These are phyloP conservation scores for Collybiopsis luxurians DNA, from an alignment of 768 basidiomycete species.

Conservation along the genomic window DNA sequence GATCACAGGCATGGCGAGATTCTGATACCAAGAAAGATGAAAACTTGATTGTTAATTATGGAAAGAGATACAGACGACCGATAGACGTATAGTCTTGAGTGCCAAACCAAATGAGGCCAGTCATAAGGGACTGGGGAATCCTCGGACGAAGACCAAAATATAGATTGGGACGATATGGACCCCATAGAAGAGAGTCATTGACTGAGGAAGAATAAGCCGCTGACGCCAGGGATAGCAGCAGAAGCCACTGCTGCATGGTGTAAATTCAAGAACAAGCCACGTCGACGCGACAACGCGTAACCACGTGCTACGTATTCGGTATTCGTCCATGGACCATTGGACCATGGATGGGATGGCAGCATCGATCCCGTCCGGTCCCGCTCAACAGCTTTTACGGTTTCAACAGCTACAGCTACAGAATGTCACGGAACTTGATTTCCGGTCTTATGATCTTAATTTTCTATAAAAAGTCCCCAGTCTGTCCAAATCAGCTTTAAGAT, in stretches of 20 bases:
- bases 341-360: no score
- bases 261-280: no score
- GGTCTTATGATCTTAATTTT: no score
- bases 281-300: neutral
- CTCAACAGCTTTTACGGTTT: neutral
- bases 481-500: no score
- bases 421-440: no score
- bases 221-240: constrained; percentile 44
- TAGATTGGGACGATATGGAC: constrained; percentile 87
- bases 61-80: constrained; percentile 45
- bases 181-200: constrained; percentile 74
- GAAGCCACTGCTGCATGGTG: constrained; percentile 44
- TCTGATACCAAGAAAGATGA: constrained; percentile 37
- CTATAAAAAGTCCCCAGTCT: no score
- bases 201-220: constrained; percentile 31
- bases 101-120: constrained; percentile 93
- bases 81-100: constrained; percentile 79
- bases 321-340: no score
- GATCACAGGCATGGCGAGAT: constrained; percentile 85
- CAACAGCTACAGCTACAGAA: neutral
- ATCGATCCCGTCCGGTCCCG: neutral
- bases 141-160: constrained; percentile 91
- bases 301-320: neutral
- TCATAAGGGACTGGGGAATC: constrained; percentile 86
- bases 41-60: neutral